Percentiles rank a stretch among this genome's conserved stretches.
Conservation (phyloP, 2,329 filamentous ascomycete species). For the Claviceps digitariae region DNA sequence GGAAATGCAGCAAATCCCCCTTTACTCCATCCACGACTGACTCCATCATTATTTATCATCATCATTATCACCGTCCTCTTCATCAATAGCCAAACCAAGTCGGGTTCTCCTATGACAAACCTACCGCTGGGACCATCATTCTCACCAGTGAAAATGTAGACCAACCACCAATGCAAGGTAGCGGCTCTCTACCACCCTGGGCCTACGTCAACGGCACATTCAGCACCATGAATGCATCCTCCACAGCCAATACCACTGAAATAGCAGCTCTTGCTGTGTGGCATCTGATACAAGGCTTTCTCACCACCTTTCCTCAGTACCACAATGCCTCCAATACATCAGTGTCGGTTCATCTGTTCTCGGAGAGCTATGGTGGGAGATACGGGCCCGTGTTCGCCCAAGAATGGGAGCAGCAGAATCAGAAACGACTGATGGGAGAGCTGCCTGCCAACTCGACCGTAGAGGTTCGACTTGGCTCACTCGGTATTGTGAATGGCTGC, state of each 20-base stretch:
- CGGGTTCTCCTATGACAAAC: conserved; percentile 52
- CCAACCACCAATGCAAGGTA: conserved; percentile 11
- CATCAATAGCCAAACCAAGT: conserved; percentile 50
- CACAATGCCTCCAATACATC: conserved; percentile 34
- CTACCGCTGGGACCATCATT: conserved; percentile 46
- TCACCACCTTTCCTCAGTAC: conserved; percentile 45
- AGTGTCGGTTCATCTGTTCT: conserved; percentile 49
- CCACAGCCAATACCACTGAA: conserved; percentile 41
- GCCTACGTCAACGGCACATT: conserved; percentile 51
- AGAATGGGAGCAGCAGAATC: conserved; percentile 48
- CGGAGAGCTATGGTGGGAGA: conserved; percentile 57
- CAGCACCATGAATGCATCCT: conserved; percentile 33
- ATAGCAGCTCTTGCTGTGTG: conserved; percentile 46
- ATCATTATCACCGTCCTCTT: not conserved
- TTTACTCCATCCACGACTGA: conserved; percentile 1
- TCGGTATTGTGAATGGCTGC: conserved; percentile 61
- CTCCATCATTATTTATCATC: not conserved
- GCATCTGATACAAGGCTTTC: conserved; percentile 51
- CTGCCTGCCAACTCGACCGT: conserved; percentile 36
- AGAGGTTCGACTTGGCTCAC: conserved; percentile 44
- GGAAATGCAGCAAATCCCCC: conserved; percentile 5
- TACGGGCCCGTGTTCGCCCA: conserved; percentile 54
- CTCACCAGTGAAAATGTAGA: conserved; percentile 26
- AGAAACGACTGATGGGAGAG: conserved; percentile 34
- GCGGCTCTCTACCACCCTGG: conserved; percentile 13